Percentiles rank a stretch among this genome's conserved stretches.
Conservation (phyloP, 1,284 basidiomycete genomes). For the Apiotrichum montevideense region DNA sequence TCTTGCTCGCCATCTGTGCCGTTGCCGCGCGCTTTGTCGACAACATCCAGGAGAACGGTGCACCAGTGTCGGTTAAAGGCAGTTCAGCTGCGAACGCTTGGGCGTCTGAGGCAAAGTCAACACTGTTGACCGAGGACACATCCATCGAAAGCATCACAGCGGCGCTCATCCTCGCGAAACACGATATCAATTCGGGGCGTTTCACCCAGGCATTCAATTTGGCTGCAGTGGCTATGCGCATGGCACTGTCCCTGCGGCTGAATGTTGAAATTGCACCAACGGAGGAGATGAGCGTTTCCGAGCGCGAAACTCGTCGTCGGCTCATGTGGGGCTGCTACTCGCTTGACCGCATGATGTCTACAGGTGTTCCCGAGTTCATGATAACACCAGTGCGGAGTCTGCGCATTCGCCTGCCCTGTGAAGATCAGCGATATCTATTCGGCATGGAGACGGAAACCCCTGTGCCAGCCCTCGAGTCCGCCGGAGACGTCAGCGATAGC, state of each 20-base stretch:
- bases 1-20: conserved; percentile 19
- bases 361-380: conserved; percentile 16
- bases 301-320: conserved; percentile 19
- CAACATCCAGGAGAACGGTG: neutral
- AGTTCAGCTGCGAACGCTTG: conserved; percentile 9
- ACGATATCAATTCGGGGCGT: conserved; percentile 19
- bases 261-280: conserved; percentile 15
- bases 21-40: conserved; percentile 17
- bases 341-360: conserved; percentile 23
- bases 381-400: conserved; percentile 1
- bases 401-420: conserved; percentile 11
- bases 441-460: conserved; percentile 10
- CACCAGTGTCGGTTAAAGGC: neutral
- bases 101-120: conserved; percentile 18
- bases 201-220: conserved; percentile 16
- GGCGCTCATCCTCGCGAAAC: conserved; percentile 20
- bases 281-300: conserved; percentile 1
- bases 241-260: conserved; percentile 14
- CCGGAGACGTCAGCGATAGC: neutral
- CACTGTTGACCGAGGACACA: conserved; percentile 16
- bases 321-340: conserved; percentile 24
- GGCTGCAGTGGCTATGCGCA: conserved; percentile 13
- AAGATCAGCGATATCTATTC: conserved; percentile 15
- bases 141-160: conserved; percentile 17
- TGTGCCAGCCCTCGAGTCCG: conserved; percentile 4